Evolutionary conservation across 208 protist genomes (phyloP).

Genomic region (Leishmania guyanensis): DNA sequence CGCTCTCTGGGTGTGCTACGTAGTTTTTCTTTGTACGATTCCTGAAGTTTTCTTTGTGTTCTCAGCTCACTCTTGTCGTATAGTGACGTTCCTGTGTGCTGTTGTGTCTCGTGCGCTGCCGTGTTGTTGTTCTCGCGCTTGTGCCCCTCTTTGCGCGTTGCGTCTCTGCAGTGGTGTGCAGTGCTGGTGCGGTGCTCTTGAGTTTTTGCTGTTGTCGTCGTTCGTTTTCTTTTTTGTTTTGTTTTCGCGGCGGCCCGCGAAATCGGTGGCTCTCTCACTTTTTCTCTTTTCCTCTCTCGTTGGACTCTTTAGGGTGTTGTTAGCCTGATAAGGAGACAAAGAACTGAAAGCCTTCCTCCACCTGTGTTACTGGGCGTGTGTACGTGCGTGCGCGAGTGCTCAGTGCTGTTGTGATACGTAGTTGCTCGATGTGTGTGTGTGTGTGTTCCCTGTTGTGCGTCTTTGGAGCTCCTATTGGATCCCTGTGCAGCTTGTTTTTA

Average conservation of each 20-base stretch:
- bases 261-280: neutral
- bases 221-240: neutral
- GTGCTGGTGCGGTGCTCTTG: neutral
- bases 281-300: neutral
- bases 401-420: neutral
- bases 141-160: neutral
- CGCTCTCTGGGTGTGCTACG: neutral
- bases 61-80: neutral
- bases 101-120: neutral
- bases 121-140: neutral
- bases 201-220: neutral
- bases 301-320: neutral
- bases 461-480: neutral
- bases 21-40: neutral
- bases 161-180: neutral
- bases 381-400: neutral
- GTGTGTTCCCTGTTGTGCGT: neutral
- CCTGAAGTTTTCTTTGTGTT: neutral
- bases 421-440: neutral
- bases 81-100: neutral
- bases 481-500: neutral
- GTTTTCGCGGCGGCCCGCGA: neutral
- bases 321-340: neutral
- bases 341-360: no score
- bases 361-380: neutral